These are phyloP conservation scores for Testicularia cyperi DNA, from an alignment of 1,284 basidiomycete genomes.

Conservation along the genomic window DNA sequence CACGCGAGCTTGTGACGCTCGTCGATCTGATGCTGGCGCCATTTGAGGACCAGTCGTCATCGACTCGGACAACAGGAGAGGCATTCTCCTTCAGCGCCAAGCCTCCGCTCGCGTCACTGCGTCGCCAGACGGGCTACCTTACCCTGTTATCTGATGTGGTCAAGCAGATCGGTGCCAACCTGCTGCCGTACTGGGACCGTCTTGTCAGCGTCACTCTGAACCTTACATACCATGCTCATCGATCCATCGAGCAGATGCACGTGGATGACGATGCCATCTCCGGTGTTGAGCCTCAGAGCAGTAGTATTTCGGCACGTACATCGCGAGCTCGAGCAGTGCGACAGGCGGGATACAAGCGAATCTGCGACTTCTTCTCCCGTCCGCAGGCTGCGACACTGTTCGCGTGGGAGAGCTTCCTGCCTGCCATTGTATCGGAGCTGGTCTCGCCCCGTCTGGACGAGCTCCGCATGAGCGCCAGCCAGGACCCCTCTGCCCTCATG, in stretches of 20 bases:
- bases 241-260: slow-evolving; percentile 18
- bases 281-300: slow-evolving; percentile 1
- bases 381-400: slow-evolving; percentile 64
- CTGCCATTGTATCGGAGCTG: slow-evolving; percentile 70
- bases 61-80: slow-evolving; percentile 9
- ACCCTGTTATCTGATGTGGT: slow-evolving; percentile 54
- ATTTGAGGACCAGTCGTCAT: slow-evolving; percentile 62
- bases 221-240: slow-evolving; percentile 44
- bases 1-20: slow-evolving; percentile 75
- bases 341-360: slow-evolving; percentile 79
- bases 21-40: slow-evolving; percentile 89
- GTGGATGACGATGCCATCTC: slow-evolving; percentile 2
- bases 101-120: slow-evolving; percentile 22
- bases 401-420: slow-evolving; percentile 74
- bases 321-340: slow-evolving; percentile 65
- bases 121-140: slow-evolving; percentile 61
- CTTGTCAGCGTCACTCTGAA: slow-evolving; percentile 46
- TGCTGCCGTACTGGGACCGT: slow-evolving; percentile 42
- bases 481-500: slow-evolving; percentile 84
- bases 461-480: slow-evolving; percentile 83
- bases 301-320: slow-evolving; percentile 21
- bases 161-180: slow-evolving; percentile 45
- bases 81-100: slow-evolving; percentile 37
- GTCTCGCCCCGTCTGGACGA: slow-evolving; percentile 78
- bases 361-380: slow-evolving; percentile 81